Base-by-base conservation (phyloP, 2,329 filamentous ascomycete species). In the Dactylellina leptospora region DNA sequence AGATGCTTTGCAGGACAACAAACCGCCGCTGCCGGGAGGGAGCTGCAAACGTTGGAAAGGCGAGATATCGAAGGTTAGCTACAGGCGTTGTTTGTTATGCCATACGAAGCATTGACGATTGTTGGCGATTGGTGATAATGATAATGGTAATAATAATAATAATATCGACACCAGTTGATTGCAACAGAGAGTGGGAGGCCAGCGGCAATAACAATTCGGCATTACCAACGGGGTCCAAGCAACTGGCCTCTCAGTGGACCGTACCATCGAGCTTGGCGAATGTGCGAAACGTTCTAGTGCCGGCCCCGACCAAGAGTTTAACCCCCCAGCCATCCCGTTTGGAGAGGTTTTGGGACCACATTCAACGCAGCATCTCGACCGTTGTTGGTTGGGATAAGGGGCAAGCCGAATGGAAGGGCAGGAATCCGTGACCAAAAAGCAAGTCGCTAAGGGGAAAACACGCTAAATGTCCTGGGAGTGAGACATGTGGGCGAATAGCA, bases 401-500 rank as follows among this genome's bases (percentile, higher is more conserved):
- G 61, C 44, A 58, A 66, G 22, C 48, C 47, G 48, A 66, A 28
- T 3, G 28, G 9, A 9, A 10, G 54, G 38, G 38, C 54, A 61
- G 40, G 60, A 45, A 55, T 25, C 45, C 45, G 50, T 68, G 54
- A 68, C 64, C 50, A 60, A 70, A 63, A 70, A 62, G 64, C 64
- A 61, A 56, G 64, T 70, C 64, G 56, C 64, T 71, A 54, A 51
- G 58, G 56, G 51, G 44, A 55, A 45, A 56, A 53, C 63, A 69
- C 63, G 55, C 63, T 69, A 69, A 60, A 47, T 47, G 16, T 30
- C 53, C 60, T 28, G 23, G 25, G 44, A 55, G 66, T 71, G 66
- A 62, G 66, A 71, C 66, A 71, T 44, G 47, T 44, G 66, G 63
- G 33, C 66, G 66, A 71, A 71, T 71, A 50, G 66, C 50, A 53